These are phyloP conservation scores for Suillus weaverae DNA, from an alignment of 768 basidiomycete species.

Conservation along the genomic window DNA sequence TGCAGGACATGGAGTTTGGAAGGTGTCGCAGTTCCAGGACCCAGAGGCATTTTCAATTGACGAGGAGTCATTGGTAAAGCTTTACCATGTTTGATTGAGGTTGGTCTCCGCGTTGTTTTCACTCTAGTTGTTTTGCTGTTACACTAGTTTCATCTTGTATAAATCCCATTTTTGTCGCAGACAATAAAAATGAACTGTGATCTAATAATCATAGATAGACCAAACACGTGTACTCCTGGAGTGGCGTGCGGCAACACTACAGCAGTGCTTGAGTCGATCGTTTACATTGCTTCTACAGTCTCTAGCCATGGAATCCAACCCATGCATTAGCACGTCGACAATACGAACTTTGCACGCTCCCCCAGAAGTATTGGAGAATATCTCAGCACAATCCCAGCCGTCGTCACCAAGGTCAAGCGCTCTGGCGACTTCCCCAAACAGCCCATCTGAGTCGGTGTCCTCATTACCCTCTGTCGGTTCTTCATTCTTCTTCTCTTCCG, in stretches of 20 bases:
- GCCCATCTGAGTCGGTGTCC: slow-evolving; percentile 63
- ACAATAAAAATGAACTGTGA: slow-evolving; percentile 2
- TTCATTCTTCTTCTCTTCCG: slow-evolving; percentile 78
- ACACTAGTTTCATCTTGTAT: background rate
- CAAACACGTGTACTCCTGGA: slow-evolving; percentile 34
- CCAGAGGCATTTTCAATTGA: slow-evolving; percentile 12
- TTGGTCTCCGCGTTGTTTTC: background rate
- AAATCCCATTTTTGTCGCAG: background rate
- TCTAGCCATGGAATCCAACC: slow-evolving; percentile 26
- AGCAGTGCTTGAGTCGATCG: background rate
- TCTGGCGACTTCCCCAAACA: slow-evolving; percentile 59
- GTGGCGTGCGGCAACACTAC: background rate
- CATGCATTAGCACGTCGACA: slow-evolving; percentile 40
- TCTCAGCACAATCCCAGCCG: slow-evolving; percentile 36
- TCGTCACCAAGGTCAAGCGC: slow-evolving; percentile 51
- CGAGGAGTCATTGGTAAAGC: slow-evolving; percentile 27
- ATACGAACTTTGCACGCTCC: slow-evolving; percentile 36
- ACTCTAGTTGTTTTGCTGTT: background rate
- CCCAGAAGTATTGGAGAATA: slow-evolving; percentile 17
- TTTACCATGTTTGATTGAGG: slow-evolving; percentile 15
- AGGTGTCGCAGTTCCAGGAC: slow-evolving; percentile 21
- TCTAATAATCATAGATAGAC: slow-evolving; percentile 9
- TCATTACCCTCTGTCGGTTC: slow-evolving; percentile 73
- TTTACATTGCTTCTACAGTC: background rate
- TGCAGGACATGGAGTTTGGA: slow-evolving; percentile 30